Evolutionary conservation across 306 rosid genomes (phyloP).

Genomic region (Sindora glabra): DNA sequence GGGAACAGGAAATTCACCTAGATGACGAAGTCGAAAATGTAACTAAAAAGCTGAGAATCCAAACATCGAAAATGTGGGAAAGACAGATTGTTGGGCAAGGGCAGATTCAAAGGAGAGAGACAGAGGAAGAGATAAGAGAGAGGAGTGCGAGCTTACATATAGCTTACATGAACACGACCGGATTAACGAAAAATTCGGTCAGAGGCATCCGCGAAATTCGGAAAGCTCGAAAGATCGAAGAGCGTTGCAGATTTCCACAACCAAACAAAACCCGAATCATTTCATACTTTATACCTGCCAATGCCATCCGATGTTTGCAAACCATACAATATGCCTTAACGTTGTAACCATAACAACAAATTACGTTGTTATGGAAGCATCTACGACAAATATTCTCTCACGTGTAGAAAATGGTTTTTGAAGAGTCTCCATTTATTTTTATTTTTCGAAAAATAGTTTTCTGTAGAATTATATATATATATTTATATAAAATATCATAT

Average conservation of each 20-base stretch:
- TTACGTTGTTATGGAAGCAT: no score
- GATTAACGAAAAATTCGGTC: slow-evolving; percentile 54
- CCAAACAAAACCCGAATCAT: slow-evolving; percentile 18
- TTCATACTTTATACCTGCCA: not conserved
- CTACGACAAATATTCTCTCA: no score
- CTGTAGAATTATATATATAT: no score
- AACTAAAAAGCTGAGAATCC: slow-evolving; percentile 5
- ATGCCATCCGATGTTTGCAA: no score
- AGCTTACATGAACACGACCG: slow-evolving; percentile 36
- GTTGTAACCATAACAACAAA: no score
- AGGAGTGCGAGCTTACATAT: slow-evolving; percentile 43
- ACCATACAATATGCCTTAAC: no score
- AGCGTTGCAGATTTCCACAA: slow-evolving; percentile 31
- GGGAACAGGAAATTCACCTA: slow-evolving; percentile 9
- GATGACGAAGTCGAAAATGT: slow-evolving; percentile 21
- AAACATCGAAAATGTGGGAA: slow-evolving; percentile 19
- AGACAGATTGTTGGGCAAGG: slow-evolving; percentile 16
- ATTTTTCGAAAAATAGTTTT: no score
- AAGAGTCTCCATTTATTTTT: no score
- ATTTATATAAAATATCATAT: no score
- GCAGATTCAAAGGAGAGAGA: slow-evolving; percentile 28
- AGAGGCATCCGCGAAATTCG: slow-evolving; percentile 47
- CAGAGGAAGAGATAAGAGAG: not conserved
- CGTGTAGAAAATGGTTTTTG: no score
- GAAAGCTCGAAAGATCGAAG: slow-evolving; percentile 38